These are phyloP conservation scores for Sporothrix protearum DNA, from an alignment of 2,329 filamentous ascomycete genomes.

Conservation along the genomic window DNA sequence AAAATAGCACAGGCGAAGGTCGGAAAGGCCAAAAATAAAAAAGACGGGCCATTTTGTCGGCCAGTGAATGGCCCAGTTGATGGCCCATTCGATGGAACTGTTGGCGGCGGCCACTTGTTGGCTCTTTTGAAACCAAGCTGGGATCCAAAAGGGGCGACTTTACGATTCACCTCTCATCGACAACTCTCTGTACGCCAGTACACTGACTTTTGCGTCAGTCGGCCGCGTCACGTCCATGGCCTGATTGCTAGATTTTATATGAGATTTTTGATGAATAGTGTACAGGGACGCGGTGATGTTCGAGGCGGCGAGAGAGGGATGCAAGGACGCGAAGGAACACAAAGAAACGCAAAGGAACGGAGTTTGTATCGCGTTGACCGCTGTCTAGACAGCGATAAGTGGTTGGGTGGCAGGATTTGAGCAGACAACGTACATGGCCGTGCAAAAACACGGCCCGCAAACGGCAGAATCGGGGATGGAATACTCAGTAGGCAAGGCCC, in stretches of 20 bases:
- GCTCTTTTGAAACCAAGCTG: conserved; percentile 2
- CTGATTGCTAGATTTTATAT: not conserved
- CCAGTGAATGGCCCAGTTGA: not conserved
- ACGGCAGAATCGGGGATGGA: not conserved
- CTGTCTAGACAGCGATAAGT: not conserved
- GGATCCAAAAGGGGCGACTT: not conserved
- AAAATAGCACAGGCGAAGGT: not conserved
- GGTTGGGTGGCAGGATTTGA: not conserved
- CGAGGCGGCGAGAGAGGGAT: not conserved
- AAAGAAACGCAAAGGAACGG: not conserved
- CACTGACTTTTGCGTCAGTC: not conserved
- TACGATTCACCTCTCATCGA: not conserved
- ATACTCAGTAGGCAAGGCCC: not conserved
- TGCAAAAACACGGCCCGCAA: not conserved
- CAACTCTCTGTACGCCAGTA: not conserved
- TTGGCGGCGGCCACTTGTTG: not conserved
- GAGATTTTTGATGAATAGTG: not conserved
- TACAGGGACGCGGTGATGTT: not conserved
- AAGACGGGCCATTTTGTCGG: not conserved
- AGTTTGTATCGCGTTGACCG: not conserved
- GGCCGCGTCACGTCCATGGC: conserved; percentile 7
- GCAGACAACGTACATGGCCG: not conserved
- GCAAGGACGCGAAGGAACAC: not conserved
- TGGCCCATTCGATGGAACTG: not conserved
- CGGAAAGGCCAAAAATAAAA: not conserved